Conservation (phyloP, 2,329 filamentous ascomycete genomes). For the Fonsecaea nubica region DNA sequence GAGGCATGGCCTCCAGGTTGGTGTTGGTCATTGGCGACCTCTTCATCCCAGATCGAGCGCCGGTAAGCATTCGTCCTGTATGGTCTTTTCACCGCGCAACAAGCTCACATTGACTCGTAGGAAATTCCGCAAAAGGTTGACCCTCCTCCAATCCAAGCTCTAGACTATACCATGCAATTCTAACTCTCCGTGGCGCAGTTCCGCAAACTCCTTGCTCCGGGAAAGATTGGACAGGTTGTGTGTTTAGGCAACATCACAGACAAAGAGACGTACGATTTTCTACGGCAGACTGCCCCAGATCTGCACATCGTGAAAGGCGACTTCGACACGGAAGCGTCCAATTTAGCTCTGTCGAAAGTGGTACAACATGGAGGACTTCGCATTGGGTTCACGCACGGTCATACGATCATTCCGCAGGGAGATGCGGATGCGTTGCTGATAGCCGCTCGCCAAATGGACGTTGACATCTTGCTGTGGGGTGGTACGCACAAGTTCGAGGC, state of each 20-base stretch:
- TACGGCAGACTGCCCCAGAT: slow-evolving; percentile 74
- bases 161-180: slow-evolving; percentile 13
- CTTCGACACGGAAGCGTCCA: slow-evolving; percentile 71
- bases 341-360: slow-evolving; percentile 70
- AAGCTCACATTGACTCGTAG: slow-evolving; percentile 45
- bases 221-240: slow-evolving; percentile 81
- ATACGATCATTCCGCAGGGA: slow-evolving; percentile 72
- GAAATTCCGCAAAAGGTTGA: slow-evolving; percentile 86
- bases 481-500: slow-evolving; percentile 74
- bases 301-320: slow-evolving; percentile 74
- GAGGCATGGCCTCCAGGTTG: slow-evolving; percentile 76
- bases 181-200: slow-evolving; percentile 61
- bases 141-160: slow-evolving; percentile 15
- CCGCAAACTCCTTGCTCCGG: slow-evolving; percentile 82
- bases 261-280: slow-evolving; percentile 79
- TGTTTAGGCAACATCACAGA: slow-evolving; percentile 83
- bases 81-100: slow-evolving; percentile 5
- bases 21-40: slow-evolving; percentile 92
- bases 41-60: slow-evolving; percentile 89
- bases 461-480: slow-evolving; percentile 72
- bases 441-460: slow-evolving; percentile 73
- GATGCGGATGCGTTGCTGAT: slow-evolving; percentile 72
- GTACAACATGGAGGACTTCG: slow-evolving; percentile 72
- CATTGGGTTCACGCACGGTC: slow-evolving; percentile 74
- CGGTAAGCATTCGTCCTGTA: slow-evolving; percentile 58